A percentile compares a stretch with the other conserved stretches of the same genome.
phyloP scores from a whole-genome alignment of 1,284 basidiomycete genomes.

The Trichosporon inkin region DNA sequence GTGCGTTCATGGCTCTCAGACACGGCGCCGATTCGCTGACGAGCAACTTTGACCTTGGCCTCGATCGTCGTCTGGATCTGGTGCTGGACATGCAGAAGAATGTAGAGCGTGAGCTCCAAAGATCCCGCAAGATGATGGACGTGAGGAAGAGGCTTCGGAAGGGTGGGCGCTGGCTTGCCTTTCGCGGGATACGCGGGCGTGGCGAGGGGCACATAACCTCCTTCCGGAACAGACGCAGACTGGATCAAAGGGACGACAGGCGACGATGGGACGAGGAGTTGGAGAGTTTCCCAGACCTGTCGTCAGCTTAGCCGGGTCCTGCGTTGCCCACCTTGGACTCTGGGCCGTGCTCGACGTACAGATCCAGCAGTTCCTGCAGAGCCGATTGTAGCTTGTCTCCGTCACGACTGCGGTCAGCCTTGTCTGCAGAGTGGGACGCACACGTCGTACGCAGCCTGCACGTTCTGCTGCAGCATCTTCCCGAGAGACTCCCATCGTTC shows the following conservation, averaged over 20 bases:
- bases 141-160: slow-evolving; percentile 45
- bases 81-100: slow-evolving; percentile 55
- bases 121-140: slow-evolving; percentile 52
- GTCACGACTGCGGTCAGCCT: slow-evolving; percentile 59
- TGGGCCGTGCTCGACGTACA: slow-evolving; percentile 61
- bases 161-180: slow-evolving; percentile 38
- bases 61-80: slow-evolving; percentile 62
- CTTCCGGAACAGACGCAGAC: slow-evolving; percentile 59
- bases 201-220: slow-evolving; percentile 53
- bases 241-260: slow-evolving; percentile 63
- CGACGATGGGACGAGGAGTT: slow-evolving; percentile 71
- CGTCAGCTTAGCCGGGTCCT: not conserved
- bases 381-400: slow-evolving; percentile 71
- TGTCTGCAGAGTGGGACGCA: slow-evolving; percentile 45
- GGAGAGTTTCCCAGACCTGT: slow-evolving; percentile 66
- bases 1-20: slow-evolving; percentile 64
- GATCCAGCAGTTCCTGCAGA: slow-evolving; percentile 69
- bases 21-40: slow-evolving; percentile 66
- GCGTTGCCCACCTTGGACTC: slow-evolving; percentile 56
- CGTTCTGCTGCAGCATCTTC: slow-evolving; percentile 56
- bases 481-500: slow-evolving; percentile 62
- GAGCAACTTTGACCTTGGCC: slow-evolving; percentile 64
- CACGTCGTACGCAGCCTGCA: slow-evolving; percentile 59
- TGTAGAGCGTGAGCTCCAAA: slow-evolving; percentile 51
- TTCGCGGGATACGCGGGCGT: slow-evolving; percentile 41